phyloP scores from a whole-genome alignment of 2,329 filamentous ascomycete species.

The Pseudopithomyces maydicus region DNA sequence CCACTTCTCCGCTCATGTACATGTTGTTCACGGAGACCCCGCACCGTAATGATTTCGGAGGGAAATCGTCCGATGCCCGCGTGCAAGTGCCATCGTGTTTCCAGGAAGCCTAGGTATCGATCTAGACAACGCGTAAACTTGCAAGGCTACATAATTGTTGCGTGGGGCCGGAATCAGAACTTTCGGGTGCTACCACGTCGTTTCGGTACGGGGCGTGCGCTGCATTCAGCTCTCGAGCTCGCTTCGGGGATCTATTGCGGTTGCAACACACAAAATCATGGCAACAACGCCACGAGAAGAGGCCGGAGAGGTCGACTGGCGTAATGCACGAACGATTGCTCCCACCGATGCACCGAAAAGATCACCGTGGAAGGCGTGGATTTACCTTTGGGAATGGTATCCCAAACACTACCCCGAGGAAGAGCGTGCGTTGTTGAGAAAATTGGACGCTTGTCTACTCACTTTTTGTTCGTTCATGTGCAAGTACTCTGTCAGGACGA shows the following conservation, averaged over 20 bases:
- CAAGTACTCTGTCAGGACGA: constrained; percentile 17
- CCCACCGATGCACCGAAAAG: constrained; percentile 40
- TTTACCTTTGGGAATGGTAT: constrained; percentile 47
- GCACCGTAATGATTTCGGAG: constrained; percentile 25
- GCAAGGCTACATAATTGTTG: constrained; percentile 30
- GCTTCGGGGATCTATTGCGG: not conserved
- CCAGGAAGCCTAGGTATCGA: constrained; percentile 18
- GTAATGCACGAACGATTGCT: constrained; percentile 35
- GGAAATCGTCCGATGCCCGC: constrained; percentile 35
- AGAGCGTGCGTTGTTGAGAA: constrained; percentile 40
- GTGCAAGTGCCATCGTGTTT: constrained; percentile 12
- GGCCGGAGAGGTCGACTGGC: constrained; percentile 21
- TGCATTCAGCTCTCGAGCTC: not conserved
- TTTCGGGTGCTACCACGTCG: constrained; percentile 5
- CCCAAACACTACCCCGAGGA: constrained; percentile 41
- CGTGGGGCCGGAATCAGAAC: constrained; percentile 10
- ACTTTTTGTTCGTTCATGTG: constrained; percentile 47
- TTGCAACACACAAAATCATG: not conserved
- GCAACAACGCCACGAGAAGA: constrained; percentile 22
- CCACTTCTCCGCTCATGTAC: constrained; percentile 8
- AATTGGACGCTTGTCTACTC: constrained; percentile 43
- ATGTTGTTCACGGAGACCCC: constrained; percentile 27
- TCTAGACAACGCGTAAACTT: constrained; percentile 1
- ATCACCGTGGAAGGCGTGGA: constrained; percentile 46
- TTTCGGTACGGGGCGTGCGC: constrained; percentile 9